Base-by-base conservation (phyloP, 139 green algal genomes). In the Chlorella ohadii region DNA sequence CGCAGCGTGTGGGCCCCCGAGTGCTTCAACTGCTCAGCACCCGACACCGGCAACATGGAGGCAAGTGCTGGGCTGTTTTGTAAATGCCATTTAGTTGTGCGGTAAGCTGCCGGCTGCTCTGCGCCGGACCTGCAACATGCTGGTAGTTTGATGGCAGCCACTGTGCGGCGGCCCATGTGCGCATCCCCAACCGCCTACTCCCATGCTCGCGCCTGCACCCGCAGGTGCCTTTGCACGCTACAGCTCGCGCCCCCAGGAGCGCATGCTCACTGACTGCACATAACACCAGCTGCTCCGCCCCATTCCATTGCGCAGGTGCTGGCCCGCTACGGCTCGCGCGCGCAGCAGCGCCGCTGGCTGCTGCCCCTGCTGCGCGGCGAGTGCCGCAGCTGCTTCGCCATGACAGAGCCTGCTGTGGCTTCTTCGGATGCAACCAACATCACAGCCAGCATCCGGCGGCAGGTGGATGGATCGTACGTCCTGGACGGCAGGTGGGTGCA, bases 1-100 rank as follows among this genome's bases (percentile, higher is more conserved):
- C 83, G 87, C 61, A 93, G 84, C 63, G 67, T 91, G 57, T 98
- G 92, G 91, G 95, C 94, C 1, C 92, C 95, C 0, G 97, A 99
- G 91, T 87, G 96, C 11, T 99, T 99, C 94, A 99, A 99, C 94
- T 99, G 97, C 93, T 94, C 86, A 15, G 97, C 97, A 1, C 97
- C 97, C 15, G 97, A 99, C 89, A 99, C 97, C 0, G 97, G 97
- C 65, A 99, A 99, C 92, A 99, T 99, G 97, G 97, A 99, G 92
- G 93, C 97, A 28, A 36, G 70, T 56, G 16, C 34, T 56, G 25
- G 31, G 23, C 5, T 55, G 27, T 38, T 23, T 19, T n/a, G n/a
- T n/a, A n/a, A n/a, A n/a, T n/a, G n/a, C n/a, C n/a, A n/a, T n/a
- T n/a, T n/a, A n/a, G n/a, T n/a, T n/a, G n/a, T n/a, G n/a, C n/a